phyloP scores from a whole-genome alignment of 2,329 filamentous ascomycete genomes.

The Aureobasidium sp. region DNA sequence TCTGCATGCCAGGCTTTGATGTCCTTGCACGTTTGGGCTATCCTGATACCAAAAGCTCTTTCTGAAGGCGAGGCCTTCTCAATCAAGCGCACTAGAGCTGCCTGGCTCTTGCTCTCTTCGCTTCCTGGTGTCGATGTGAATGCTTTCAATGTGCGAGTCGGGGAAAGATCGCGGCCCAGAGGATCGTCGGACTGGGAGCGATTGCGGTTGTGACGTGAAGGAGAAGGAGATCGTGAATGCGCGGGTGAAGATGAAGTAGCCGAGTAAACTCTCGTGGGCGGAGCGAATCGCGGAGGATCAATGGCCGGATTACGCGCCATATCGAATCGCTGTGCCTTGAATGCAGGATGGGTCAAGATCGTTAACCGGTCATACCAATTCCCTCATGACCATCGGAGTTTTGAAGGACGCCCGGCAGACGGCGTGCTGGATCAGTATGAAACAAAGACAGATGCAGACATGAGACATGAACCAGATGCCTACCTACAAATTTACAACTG shows the following conservation, averaged over 20 bases:
- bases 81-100: slow-evolving; percentile 47
- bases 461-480: slow-evolving; percentile 1
- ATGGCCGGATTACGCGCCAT: slow-evolving; percentile 26
- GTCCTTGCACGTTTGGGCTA: slow-evolving; percentile 62
- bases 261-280: slow-evolving; percentile 5
- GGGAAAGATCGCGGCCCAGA: slow-evolving; percentile 55
- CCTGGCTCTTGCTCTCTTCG: slow-evolving; percentile 25
- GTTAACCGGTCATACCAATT: background rate
- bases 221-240: slow-evolving; percentile 23
- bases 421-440: slow-evolving; percentile 1
- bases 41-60: slow-evolving; percentile 62
- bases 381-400: background rate
- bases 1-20: slow-evolving; percentile 72
- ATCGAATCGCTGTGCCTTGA: background rate
- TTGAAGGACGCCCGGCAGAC: background rate
- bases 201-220: slow-evolving; percentile 23
- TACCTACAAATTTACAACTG: background rate
- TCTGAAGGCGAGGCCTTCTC: slow-evolving; percentile 57
- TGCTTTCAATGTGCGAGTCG: slow-evolving; percentile 53
- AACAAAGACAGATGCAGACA: background rate
- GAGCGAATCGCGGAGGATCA: slow-evolving; percentile 20
- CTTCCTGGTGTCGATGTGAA: slow-evolving; percentile 41
- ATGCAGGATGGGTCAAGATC: background rate
- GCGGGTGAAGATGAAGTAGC: slow-evolving; percentile 18
- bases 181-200: slow-evolving; percentile 22